These are phyloP conservation scores for Iberis pinnata DNA, from an alignment of 345 rosid genomes.

Conservation along the genomic window DNA sequence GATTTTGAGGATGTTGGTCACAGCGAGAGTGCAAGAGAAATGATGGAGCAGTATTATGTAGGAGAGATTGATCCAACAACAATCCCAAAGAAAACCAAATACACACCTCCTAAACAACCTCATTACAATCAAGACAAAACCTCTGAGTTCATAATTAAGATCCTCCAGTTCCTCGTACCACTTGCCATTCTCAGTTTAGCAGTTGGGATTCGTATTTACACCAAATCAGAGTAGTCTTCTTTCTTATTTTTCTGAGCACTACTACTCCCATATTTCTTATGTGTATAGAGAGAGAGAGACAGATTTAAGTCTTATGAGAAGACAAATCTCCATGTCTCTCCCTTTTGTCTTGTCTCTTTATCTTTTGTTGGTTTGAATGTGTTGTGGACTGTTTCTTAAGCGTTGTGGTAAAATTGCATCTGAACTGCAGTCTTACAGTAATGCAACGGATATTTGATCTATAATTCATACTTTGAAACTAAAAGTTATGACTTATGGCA, in stretches of 20 bases:
- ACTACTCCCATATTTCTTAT: slow-evolving; percentile 2
- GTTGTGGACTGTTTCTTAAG: background rate
- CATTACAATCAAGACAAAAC: slow-evolving; percentile 78
- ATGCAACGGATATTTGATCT: slow-evolving; percentile 7
- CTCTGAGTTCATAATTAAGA: slow-evolving; percentile 64
- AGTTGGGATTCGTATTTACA: slow-evolving; percentile 55
- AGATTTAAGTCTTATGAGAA: slow-evolving; percentile 3
- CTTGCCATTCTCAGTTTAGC: slow-evolving; percentile 76
- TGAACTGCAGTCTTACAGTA: slow-evolving; percentile 6
- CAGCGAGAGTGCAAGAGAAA: slow-evolving; percentile 49
- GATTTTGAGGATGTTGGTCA: slow-evolving; percentile 71
- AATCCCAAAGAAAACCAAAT: slow-evolving; percentile 44
- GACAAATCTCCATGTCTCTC: slow-evolving; percentile 16
- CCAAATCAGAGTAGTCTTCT: slow-evolving; percentile 41
- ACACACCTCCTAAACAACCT: slow-evolving; percentile 67
- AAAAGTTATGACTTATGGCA: background rate
- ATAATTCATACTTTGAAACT: background rate
- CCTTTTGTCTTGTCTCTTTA: slow-evolving; percentile 13
- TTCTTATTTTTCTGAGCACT: slow-evolving; percentile 10
- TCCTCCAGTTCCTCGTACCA: slow-evolving; percentile 75
- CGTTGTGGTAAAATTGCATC: slow-evolving; percentile 14
- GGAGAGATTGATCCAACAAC: slow-evolving; percentile 60
- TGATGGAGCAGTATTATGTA: slow-evolving; percentile 53
- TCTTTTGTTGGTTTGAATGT: slow-evolving; percentile 16
- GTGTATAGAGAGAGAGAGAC: background rate